Percentiles rank a stretch among this genome's conserved stretches.
These are phyloP conservation scores for Saccharomycopsis guyanensis DNA, from an alignment of 805 yeast species.

Conservation along the genomic window DNA sequence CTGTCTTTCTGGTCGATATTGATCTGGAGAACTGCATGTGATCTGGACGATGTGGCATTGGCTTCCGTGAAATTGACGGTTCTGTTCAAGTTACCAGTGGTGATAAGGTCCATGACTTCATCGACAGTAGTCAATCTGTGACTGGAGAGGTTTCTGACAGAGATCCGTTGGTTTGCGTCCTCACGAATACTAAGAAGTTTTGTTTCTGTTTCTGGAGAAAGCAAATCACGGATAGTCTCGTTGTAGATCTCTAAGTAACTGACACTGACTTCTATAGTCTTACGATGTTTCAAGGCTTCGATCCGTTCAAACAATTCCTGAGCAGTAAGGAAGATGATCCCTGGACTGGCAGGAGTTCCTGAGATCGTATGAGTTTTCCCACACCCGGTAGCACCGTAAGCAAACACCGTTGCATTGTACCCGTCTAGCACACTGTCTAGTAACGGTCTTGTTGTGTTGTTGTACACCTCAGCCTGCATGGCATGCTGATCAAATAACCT, in stretches of 20 bases:
- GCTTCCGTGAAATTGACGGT: constrained; percentile 88
- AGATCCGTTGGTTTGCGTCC: constrained; percentile 54
- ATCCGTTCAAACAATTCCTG: constrained; percentile 62
- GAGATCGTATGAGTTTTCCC: constrained; percentile 93
- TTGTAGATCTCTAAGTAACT: constrained; percentile 86
- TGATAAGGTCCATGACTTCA: constrained; percentile 72
- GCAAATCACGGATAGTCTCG: constrained; percentile 76
- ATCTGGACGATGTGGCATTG: constrained; percentile 81
- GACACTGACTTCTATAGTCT: constrained; percentile 50
- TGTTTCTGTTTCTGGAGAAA: constrained; percentile 45
- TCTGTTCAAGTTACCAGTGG: constrained; percentile 65
- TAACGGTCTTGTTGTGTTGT: constrained; percentile 60
- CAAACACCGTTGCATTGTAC: constrained; percentile 84
- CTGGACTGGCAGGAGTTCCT: constrained; percentile 68
- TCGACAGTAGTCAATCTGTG: constrained; percentile 56
- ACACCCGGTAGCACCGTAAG: constrained; percentile 97
- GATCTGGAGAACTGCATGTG: constrained; percentile 89
- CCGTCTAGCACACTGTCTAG: constrained; percentile 76
- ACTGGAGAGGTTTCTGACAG: constrained; percentile 62
- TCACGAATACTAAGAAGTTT: constrained; percentile 59
- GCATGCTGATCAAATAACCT: constrained; percentile 60
- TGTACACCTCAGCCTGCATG: constrained; percentile 61
- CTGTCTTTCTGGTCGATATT: constrained; percentile 54
- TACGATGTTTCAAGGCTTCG: constrained; percentile 46
- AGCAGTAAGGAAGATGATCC: constrained; percentile 73